phyloP scores from a whole-genome alignment of 164 flowering plant species.

The Piper longum region DNA sequence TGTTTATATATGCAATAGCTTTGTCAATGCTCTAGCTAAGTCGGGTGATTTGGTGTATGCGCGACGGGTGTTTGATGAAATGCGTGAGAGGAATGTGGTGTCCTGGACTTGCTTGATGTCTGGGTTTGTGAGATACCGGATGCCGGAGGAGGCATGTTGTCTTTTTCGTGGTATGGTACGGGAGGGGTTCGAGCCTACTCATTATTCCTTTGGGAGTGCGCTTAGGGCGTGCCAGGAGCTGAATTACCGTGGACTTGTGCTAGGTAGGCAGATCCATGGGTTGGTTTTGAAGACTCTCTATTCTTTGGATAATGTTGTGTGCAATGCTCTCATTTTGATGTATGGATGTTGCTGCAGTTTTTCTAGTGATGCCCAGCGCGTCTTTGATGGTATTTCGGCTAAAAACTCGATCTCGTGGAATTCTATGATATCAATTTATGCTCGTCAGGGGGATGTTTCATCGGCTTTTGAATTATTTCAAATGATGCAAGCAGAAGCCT shows the following conservation, averaged over 20 bases:
- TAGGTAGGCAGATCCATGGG: slow-evolving; percentile 69
- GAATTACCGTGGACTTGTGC: slow-evolving; percentile 18
- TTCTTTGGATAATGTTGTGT: slow-evolving; percentile 30
- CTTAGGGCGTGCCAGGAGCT: slow-evolving; percentile 61
- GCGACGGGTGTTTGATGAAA: slow-evolving; percentile 50
- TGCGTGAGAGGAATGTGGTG: slow-evolving; percentile 47
- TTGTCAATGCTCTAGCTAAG: slow-evolving; percentile 40
- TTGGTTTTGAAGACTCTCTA: slow-evolving; percentile 30
- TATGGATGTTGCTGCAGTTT: slow-evolving; percentile 39
- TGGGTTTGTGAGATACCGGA: background rate
- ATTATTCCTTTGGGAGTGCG: slow-evolving; percentile 45
- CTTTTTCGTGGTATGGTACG: slow-evolving; percentile 38
- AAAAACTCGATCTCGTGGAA: slow-evolving; percentile 66
- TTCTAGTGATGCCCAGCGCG: slow-evolving; percentile 27
- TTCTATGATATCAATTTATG: slow-evolving; percentile 63
- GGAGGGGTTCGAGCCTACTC: slow-evolving; percentile 34
- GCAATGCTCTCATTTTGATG: slow-evolving; percentile 70
- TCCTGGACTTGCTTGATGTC: slow-evolving; percentile 51
- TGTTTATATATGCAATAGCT: slow-evolving; percentile 46
- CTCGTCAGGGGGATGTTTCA: slow-evolving; percentile 36
- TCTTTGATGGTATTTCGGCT: slow-evolving; percentile 41
- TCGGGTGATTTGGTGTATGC: slow-evolving; percentile 40
- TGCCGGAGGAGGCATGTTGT: slow-evolving; percentile 20
- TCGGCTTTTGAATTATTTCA: slow-evolving; percentile 44
- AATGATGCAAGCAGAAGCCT: slow-evolving; percentile 33